A percentile compares a stretch with the other conserved stretches of the same genome.
phyloP scores from a whole-genome alignment of 345 rosid genomes.

The Punica granatum region DNA sequence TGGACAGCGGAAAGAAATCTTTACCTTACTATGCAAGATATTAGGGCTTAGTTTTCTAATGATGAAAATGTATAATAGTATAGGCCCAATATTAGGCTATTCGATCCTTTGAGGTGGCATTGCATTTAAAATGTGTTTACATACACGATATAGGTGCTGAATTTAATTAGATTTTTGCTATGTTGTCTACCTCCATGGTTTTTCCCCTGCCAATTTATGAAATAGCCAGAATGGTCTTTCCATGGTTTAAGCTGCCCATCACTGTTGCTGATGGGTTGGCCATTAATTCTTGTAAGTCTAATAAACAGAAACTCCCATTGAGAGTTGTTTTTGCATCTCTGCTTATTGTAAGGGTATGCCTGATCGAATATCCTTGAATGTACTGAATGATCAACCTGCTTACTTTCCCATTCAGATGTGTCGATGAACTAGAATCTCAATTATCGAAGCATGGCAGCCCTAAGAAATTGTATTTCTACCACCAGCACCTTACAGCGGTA shows the following conservation, averaged over 20 bases:
- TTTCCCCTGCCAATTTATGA: not conserved
- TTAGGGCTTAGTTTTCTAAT: not conserved
- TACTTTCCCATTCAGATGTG: conserved; percentile 53
- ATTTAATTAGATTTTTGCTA: not conserved
- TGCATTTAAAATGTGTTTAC: not conserved
- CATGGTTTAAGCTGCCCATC: not conserved
- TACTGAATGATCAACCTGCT: not conserved
- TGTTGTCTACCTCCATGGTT: not conserved
- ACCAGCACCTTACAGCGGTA: conserved; percentile 93
- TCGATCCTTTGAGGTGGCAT: not conserved
- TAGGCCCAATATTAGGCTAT: not conserved
- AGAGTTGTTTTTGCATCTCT: no score
- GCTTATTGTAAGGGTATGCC: not conserved
- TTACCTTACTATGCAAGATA: not conserved
- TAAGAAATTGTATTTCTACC: conserved; percentile 81
- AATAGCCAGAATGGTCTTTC: not conserved
- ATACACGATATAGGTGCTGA: not conserved
- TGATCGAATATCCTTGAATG: not conserved
- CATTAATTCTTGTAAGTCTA: not conserved
- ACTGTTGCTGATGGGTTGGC: not conserved
- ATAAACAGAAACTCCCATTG: not conserved
- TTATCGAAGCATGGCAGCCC: conserved; percentile 96
- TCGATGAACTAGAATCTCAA: conserved; percentile 89
- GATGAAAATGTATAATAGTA: not conserved
- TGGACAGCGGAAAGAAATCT: not conserved